These are phyloP conservation scores for Pichia manshurica DNA, from an alignment of 805 yeast species.

Conservation along the genomic window DNA sequence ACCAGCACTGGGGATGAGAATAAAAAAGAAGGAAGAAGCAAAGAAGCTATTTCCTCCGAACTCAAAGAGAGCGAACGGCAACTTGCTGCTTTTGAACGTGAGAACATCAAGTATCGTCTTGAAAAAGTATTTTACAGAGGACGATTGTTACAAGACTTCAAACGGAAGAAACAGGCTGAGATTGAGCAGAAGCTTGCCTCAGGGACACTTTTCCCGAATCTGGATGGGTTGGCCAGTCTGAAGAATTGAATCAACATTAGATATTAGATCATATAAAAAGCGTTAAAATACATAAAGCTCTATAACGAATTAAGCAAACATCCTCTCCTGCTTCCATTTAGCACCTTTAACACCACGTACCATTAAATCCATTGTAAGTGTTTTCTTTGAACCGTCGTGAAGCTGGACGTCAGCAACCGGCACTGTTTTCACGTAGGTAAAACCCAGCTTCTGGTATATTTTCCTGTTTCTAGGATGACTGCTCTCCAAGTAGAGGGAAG, in stretches of 20 bases:
- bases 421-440: constrained; percentile 34
- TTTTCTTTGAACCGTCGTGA: constrained; percentile 22
- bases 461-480: constrained; percentile 49
- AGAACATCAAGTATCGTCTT: constrained; percentile 36
- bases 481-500: constrained; percentile 47
- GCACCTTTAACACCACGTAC: constrained; percentile 35
- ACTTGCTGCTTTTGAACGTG: background rate
- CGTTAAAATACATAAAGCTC: background rate
- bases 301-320: background rate
- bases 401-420: constrained; percentile 30
- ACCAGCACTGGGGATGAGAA: too few species aligned
- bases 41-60: background rate
- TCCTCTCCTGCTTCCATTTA: constrained; percentile 26
- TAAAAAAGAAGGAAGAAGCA: constrained; percentile 10
- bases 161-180: constrained; percentile 30
- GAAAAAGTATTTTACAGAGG: constrained; percentile 37
- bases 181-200: constrained; percentile 29
- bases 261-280: background rate
- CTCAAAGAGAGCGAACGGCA: constrained; percentile 23
- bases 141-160: constrained; percentile 34
- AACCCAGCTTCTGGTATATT: constrained; percentile 52
- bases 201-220: constrained; percentile 38
- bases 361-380: constrained; percentile 34
- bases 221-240: constrained; percentile 18
- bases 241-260: background rate